phyloP scores from a whole-genome alignment of 257 asterid genomes.

The Nicotiana benthamiana region DNA sequence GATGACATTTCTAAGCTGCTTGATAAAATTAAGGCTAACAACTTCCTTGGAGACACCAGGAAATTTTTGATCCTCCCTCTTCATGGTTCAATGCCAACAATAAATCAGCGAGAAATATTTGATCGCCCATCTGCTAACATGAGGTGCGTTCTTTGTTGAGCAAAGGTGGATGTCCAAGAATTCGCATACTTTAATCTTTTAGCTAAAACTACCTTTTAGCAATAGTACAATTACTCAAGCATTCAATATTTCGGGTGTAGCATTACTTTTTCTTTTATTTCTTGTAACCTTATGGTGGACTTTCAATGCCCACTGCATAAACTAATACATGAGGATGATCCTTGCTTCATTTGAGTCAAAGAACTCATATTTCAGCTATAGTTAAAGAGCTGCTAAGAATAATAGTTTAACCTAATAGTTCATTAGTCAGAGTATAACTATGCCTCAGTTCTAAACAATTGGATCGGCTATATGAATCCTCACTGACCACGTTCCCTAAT shows the following conservation, averaged over 20 bases:
- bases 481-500: no score
- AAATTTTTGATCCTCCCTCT: slow-evolving; percentile 76
- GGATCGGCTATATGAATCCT: no score
- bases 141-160: slow-evolving; percentile 36
- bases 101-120: slow-evolving; percentile 84
- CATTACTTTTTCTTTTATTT: not conserved
- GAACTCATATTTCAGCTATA: not conserved
- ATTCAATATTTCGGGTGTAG: not conserved
- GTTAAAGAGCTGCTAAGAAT: not conserved
- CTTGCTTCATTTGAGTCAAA: not conserved
- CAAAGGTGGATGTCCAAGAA: not conserved
- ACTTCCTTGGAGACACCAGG: slow-evolving; percentile 48
- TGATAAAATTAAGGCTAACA: slow-evolving; percentile 61
- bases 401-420: not conserved
- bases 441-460: no score
- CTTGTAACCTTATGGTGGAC: not conserved
- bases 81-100: slow-evolving; percentile 98
- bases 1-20: slow-evolving; percentile 89
- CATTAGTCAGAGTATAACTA: not conserved
- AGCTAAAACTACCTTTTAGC: not conserved
- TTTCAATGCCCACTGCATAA: not conserved
- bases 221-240: not conserved
- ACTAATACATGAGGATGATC: not conserved
- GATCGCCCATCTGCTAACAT: slow-evolving; percentile 67
- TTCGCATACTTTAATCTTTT: not conserved